Base-by-base conservation (phyloP, 1,284 basidiomycete species). In the Cutaneotrichosporon sp. region DNA sequence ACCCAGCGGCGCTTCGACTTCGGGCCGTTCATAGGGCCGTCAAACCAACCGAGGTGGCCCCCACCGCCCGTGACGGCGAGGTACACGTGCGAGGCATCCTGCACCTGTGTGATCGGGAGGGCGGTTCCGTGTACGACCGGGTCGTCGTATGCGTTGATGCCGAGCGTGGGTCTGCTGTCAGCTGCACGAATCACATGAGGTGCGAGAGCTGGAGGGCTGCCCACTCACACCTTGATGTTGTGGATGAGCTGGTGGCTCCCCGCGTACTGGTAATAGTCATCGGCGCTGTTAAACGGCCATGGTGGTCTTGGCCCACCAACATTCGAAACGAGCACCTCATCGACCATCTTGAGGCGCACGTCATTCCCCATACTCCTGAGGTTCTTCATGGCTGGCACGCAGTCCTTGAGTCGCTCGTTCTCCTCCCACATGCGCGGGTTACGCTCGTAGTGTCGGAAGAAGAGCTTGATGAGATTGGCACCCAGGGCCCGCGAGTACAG, bases 11-110 rank as follows among this genome's bases (percentile, higher is more conserved):
- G 58, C 64, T 77, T 74, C 4, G 71, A 67, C 4, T 61, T 57
- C 2, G 51, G 56, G 4, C 65, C 61, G 9, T 60, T 62, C 51
- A 73, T 71, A 16, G 73, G 70, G 5, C 85, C 81, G 71, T 90
- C 87, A 76, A 96, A 98, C 95, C 92, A 98, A 36, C 96, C 96
- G 18, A 99, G 83, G 81, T 99, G 96, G 0, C 97, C 97, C 1
- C 97, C 96, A 18, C 85, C 84, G 40, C 84, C 82, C 0, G 96
- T 96, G 61, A 91, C 81, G 14, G 85, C 89, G 73, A 90, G 85
- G 11, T 88, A 85, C 13, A 92, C 86, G 76, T 87, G 86, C 1
- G 82, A 81, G 65, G 89, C 90, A 13, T 82, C 83, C 63, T 84
- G 82, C 8, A 85, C 83, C 65, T 88, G 83, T 68, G 85, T 62